Evolutionary conservation across 176 grass and related monocot species (phyloP), one percentile per base, ranked within the genome.

Genomic region (Triticum timopheevii): DNA sequence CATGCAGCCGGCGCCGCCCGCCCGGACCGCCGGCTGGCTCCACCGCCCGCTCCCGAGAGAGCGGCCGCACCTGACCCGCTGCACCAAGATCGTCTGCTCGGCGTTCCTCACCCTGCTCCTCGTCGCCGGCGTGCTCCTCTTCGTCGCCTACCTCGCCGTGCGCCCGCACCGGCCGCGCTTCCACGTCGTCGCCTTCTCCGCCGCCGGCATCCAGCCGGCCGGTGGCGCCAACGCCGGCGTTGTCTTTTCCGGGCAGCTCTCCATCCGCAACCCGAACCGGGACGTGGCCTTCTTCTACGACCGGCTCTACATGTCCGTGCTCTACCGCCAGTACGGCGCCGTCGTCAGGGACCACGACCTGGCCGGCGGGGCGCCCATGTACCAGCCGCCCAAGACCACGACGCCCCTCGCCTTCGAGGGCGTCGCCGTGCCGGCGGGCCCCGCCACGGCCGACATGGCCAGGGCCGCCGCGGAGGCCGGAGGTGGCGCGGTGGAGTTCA

Each of bases 161-260:
- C 93, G 86, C 31, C 96, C 96, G 25, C 96, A 98, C 84, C 87
- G 93, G 71, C 96, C 92, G 65, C 93, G 93, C 75, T 94, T 98
- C 88, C 90, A 94, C 82, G 69, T 98, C 23, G 56, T 30, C 16
- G 82, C 88, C 31, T 91, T 98, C 89, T 33, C 96, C 10, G 74
- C 79, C 24, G 50, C 93, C 22, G 79, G 84, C 77, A n/a, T 91
- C 88, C 74, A 92, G 10, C n/a, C 86, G 7, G 12, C 73, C 56
- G 49, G 59, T 76, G 40, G 40, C 40, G 40, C 39, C 39, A 42
- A 42, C 12, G 66, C 73, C 23, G 6, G 76, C 36, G 39, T 82
- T 42, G 20, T 83, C 22, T 76, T 92, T 15, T 66, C 88, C 6
- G 90, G 92, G 2, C 65, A 88, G 74, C 24, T 98, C 62, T 61